Evolutionary conservation across 2,329 filamentous ascomycete species (phyloP), one percentile per base, ranked within the genome.

Genomic region (Daldinia sp.): DNA sequence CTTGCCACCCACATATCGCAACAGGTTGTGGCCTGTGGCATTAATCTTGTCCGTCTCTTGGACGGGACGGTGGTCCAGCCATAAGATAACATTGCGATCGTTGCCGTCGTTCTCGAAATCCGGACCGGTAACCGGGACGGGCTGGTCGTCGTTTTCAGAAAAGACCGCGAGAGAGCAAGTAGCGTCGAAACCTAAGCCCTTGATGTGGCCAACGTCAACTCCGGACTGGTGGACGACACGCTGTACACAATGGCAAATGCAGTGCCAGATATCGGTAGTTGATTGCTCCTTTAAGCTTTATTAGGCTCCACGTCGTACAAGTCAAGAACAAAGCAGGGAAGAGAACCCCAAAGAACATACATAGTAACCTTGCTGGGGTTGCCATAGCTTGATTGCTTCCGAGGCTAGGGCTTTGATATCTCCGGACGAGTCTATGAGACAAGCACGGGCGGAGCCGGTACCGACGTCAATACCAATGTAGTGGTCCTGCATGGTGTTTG

Each of bases 151-250:
- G 71, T 97, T 93, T 74, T 91, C 83, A 57, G 89, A 85, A 79
- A 99, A 97, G 70, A 98, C 94, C 29, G 94, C 87, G 25, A 99
- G 87, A 15, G 95, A 99, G 83, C 95, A 99, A n/a, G 95, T 99
- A 19, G 95, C 95, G 77, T 99, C 95, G 77, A 99, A 98, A 54
- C 95, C 95, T 73, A 99, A 93, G 61, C 95, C 95, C 70, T 90
- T 90, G 72, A 99, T 90, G 32, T 86, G 88, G 66, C 81, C 81
- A 3, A 89, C 85, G 72, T 94, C 88, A 69, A 96, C 89, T 70
- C 89, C 89, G 69, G 94, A 91, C 77, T 97, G 90, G 74, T 85
- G 85, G 72, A 98, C 85, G 43, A 94, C 93, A 53, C 89, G 86
- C 72, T 93, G 90, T 34, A 97, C 93, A 39, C 93, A 95, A 63